Percentiles rank a stretch among this genome's conserved stretches.
Conservation (phyloP, 306 rosid species). For the Rosa rugosa region DNA sequence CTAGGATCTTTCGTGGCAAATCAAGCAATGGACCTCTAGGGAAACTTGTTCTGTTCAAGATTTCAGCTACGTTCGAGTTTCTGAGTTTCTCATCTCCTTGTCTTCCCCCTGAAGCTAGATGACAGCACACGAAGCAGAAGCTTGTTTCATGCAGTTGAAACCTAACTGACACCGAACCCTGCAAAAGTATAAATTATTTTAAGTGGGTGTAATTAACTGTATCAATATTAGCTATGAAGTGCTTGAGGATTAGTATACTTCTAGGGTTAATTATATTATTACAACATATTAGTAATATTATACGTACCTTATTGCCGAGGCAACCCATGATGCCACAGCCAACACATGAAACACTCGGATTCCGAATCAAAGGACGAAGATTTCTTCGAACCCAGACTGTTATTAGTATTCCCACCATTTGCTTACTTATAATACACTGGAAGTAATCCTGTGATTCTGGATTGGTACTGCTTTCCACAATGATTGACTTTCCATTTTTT, state of each 20-base stretch:
- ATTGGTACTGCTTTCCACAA: neutral
- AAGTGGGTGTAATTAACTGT: neutral
- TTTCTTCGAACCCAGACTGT: conserved; percentile 71
- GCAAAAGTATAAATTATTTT: conserved; percentile 23
- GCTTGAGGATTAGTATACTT: too few species aligned
- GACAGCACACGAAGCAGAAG: conserved; percentile 89
- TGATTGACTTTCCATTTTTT: conserved; percentile 3
- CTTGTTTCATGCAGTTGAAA: conserved; percentile 69
- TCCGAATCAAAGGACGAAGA: conserved; percentile 61
- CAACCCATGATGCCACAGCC: conserved; percentile 91
- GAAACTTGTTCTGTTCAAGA: conserved; percentile 66
- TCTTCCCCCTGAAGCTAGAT: conserved; percentile 82
- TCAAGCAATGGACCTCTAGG: conserved; percentile 62
- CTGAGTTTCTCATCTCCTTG: conserved; percentile 72
- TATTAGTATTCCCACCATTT: conserved; percentile 89
- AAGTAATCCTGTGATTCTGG: conserved; percentile 30
- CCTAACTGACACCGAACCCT: conserved; percentile 90
- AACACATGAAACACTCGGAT: conserved; percentile 74
- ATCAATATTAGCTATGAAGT: neutral
- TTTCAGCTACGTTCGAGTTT: conserved; percentile 70
- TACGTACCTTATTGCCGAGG: conserved; percentile 78
- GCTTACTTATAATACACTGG: conserved; percentile 75
- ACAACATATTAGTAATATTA: neutral
- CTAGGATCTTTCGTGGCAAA: conserved; percentile 70
- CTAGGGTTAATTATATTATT: neutral